Evolutionary conservation across 495 filamentous ascomycete genomes (phyloP).

Genomic region (Tuber calosporum): DNA sequence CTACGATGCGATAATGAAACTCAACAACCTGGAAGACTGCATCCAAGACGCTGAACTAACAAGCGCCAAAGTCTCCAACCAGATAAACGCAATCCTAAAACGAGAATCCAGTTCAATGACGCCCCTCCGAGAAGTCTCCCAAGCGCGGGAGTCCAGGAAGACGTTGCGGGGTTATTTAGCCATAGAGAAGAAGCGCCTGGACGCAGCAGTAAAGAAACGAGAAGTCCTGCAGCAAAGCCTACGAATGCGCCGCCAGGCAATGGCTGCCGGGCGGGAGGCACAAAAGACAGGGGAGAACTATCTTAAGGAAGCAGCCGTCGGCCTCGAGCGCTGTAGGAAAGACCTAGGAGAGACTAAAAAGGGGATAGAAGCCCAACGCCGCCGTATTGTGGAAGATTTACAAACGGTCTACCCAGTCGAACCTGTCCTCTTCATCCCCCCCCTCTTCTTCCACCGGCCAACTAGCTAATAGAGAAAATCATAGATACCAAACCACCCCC

Average conservation of each 20-base stretch:
- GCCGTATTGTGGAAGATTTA: conserved; percentile 80
- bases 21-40: conserved; percentile 83
- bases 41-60: conserved; percentile 84
- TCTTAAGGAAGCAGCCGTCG: conserved; percentile 43
- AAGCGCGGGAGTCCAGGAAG: conserved; percentile 36
- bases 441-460: background rate
- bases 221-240: conserved; percentile 58
- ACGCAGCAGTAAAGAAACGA: conserved; percentile 52
- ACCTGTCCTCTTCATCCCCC: conserved; percentile 51
- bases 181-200: conserved; percentile 58
- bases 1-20: conserved; percentile 82
- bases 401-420: conserved; percentile 71
- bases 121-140: conserved; percentile 30
- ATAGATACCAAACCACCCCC: conserved; percentile 62
- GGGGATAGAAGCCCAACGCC: conserved; percentile 67
- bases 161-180: conserved; percentile 44
- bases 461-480: background rate
- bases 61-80: conserved; percentile 61
- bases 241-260: conserved; percentile 57
- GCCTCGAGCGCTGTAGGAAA: conserved; percentile 56
- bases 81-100: conserved; percentile 68
- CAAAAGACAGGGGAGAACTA: conserved; percentile 55
- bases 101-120: conserved; percentile 39
- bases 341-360: conserved; percentile 55
- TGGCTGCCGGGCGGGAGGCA: conserved; percentile 53